These are phyloP conservation scores for Pleurotus pulmonarius DNA, from an alignment of 768 basidiomycete species.

Conservation along the genomic window DNA sequence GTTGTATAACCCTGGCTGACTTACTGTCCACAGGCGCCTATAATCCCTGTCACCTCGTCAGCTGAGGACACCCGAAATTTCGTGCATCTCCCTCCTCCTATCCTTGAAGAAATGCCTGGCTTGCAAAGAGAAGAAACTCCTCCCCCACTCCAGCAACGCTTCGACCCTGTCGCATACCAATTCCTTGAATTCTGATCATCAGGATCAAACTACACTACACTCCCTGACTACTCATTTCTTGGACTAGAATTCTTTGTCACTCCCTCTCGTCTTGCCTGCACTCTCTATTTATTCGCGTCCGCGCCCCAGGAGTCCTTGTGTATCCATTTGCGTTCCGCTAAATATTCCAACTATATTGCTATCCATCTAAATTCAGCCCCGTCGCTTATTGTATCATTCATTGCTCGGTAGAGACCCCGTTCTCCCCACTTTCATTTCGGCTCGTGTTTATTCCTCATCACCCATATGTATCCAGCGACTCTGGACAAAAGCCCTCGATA, in stretches of 20 bases:
- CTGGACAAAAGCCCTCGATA: not conserved
- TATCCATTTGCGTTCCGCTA: not conserved
- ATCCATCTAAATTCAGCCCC: conserved; percentile 2
- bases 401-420: not conserved
- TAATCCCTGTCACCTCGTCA: conserved; percentile 77
- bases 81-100: conserved; percentile 73
- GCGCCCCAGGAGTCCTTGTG: not conserved
- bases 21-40: conserved; percentile 60
- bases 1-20: too few relatives aligned
- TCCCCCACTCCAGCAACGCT: conserved; percentile 54
- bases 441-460: not conserved
- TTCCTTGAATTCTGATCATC: conserved; percentile 68
- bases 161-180: conserved; percentile 66
- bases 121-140: conserved; percentile 62
- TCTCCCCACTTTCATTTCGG: not conserved
- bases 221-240: conserved; percentile 12
- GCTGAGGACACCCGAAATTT: conserved; percentile 86
- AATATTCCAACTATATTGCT: conserved; percentile 3
- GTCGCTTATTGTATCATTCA: not conserved
- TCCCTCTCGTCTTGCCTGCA: conserved; percentile 9
- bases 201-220: conserved; percentile 14
- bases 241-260: conserved; percentile 7
- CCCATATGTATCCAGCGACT: conserved; percentile 1
- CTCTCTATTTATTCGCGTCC: not conserved
- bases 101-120: conserved; percentile 76